phyloP scores from a whole-genome alignment of 768 basidiomycete genomes.

The Suillus clintonianus region DNA sequence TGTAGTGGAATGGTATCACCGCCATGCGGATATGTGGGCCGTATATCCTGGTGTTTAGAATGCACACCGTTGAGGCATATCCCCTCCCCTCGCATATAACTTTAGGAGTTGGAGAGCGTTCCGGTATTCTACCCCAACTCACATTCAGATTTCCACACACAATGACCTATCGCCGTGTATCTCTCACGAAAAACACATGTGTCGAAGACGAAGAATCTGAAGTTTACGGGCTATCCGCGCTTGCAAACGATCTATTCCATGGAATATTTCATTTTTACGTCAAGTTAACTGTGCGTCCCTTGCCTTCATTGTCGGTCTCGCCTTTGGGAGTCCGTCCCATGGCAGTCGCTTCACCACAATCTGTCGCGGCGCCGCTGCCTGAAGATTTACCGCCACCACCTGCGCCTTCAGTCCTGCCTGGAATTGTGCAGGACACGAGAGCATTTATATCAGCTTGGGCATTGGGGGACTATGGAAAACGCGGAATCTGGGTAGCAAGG shows the following conservation, averaged over 20 bases:
- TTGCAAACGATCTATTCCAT: constrained; percentile 43
- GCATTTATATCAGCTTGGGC: constrained; percentile 18
- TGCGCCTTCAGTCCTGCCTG: too few species aligned
- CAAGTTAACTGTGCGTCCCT: constrained; percentile 25
- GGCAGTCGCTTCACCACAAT: constrained; percentile 20
- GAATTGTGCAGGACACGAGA: not conserved
- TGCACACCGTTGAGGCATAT: constrained; percentile 50
- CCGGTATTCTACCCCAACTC: constrained; percentile 16
- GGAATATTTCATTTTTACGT: constrained; percentile 54
- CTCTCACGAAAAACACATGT: constrained; percentile 42
- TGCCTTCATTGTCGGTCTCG: constrained; percentile 39
- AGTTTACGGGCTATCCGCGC: constrained; percentile 38
- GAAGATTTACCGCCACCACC: not conserved
- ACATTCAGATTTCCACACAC: constrained; percentile 25
- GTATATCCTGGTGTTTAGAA: constrained; percentile 53
- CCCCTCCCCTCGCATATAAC: constrained; percentile 14
- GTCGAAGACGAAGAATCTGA: constrained; percentile 35
- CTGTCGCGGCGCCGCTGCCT: not conserved
- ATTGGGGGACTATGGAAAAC: constrained; percentile 20
- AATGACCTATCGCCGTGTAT: constrained; percentile 38
- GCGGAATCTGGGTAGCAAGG: constrained; percentile 27
- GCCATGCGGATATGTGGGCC: constrained; percentile 47
- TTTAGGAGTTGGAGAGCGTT: constrained; percentile 14
- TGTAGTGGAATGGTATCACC: constrained; percentile 45
- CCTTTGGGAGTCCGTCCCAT: constrained; percentile 48